Conservation (phyloP, 768 basidiomycete species). For the Suillus variegatus region DNA sequence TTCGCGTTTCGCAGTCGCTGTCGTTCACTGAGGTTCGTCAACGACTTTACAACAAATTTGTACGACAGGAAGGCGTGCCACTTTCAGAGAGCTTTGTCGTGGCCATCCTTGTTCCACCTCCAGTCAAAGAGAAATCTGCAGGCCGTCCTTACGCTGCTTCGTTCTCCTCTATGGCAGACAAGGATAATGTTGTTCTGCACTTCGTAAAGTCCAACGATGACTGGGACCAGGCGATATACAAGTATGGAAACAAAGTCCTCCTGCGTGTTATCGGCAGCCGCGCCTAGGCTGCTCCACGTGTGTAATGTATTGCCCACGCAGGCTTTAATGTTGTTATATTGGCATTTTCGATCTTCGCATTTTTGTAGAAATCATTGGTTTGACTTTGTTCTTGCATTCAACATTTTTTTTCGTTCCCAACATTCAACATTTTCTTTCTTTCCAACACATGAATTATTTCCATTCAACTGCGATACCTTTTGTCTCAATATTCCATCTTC, state of each 20-base stretch:
- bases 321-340: conserved; percentile 7
- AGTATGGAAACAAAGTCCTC: conserved; percentile 51
- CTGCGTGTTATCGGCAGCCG: conserved; percentile 49
- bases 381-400: neutral
- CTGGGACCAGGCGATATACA: conserved; percentile 54
- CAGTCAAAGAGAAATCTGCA: conserved; percentile 15
- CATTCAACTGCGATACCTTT: neutral
- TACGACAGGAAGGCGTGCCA: conserved; percentile 56
- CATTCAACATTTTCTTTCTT: neutral
- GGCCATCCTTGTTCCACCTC: conserved; percentile 47
- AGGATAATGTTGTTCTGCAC: conserved; percentile 33
- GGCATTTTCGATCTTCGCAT: conserved; percentile 7
- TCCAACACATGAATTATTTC: neutral
- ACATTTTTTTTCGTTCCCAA: neutral
- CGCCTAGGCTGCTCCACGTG: conserved; percentile 14
- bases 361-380: conserved; percentile 10
- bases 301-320: conserved; percentile 9
- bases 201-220: conserved; percentile 57
- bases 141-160: conserved; percentile 34
- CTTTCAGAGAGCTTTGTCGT: conserved; percentile 58
- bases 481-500: neutral
- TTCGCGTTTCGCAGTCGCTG: conserved; percentile 52
- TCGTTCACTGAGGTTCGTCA: conserved; percentile 55
- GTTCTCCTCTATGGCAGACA: conserved; percentile 33
- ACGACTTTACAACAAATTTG: conserved; percentile 66